Evolutionary conservation across 176 grass and related monocot species (phyloP).

Genomic region (Alloteropsis semialata): DNA sequence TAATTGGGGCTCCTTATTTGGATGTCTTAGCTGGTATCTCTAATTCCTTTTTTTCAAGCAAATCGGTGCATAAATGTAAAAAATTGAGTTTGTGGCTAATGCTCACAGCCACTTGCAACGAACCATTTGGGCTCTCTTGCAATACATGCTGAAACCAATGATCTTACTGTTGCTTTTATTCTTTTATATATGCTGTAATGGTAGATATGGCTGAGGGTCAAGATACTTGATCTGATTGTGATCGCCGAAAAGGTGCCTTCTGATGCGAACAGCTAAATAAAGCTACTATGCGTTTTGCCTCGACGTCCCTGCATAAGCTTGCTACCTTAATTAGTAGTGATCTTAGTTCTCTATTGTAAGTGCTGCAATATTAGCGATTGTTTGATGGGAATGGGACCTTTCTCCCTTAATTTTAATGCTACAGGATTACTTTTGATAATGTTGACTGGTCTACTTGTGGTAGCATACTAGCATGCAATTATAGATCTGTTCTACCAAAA

Average conservation of each 20-base stretch:
- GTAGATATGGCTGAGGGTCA: neutral
- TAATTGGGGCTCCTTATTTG: neutral
- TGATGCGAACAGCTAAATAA: neutral
- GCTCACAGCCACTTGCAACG: neutral
- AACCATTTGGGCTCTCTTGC: neutral
- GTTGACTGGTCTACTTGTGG: neutral
- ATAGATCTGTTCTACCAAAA: neutral
- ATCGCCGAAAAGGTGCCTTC: neutral
- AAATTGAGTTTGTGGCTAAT: neutral
- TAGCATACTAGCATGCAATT: neutral
- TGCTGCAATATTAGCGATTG: neutral
- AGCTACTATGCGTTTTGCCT: neutral
- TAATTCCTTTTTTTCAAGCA: neutral
- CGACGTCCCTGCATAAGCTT: neutral
- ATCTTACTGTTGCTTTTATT: neutral
- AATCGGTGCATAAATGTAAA: neutral
- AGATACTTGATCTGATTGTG: neutral
- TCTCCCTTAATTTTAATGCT: neutral
- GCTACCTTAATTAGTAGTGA: neutral
- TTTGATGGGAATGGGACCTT: neutral
- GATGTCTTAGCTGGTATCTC: neutral
- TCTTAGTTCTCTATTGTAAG: neutral
- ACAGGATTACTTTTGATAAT: neutral
- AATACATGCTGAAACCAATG: neutral
- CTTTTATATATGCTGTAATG: neutral